Evolutionary conservation across 2,329 filamentous ascomycete genomes (phyloP).

Genomic region (Neofusicoccum umdonicola): DNA sequence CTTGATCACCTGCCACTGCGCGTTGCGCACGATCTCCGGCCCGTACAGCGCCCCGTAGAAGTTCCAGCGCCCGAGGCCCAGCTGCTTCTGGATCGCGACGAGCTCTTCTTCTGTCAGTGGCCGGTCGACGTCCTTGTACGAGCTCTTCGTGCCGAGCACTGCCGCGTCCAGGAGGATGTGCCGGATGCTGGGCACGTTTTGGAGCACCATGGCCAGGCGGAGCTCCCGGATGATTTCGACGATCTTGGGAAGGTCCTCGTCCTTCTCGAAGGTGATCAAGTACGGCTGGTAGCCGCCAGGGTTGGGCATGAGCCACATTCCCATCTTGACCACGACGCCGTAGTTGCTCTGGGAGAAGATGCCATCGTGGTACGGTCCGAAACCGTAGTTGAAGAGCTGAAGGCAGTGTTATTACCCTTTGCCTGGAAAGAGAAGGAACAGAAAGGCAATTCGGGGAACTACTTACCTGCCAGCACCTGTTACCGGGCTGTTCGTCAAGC

Average conservation of each 20-base stretch:
- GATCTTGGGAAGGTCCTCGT: conserved; percentile 49
- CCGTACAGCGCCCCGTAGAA: conserved; percentile 45
- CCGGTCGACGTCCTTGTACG: conserved; percentile 26
- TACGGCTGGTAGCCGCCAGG: conserved; percentile 49
- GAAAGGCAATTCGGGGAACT: background rate
- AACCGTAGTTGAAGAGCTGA: conserved; percentile 34
- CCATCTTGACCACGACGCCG: conserved; percentile 49
- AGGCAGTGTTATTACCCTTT: background rate
- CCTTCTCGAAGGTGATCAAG: conserved; percentile 46
- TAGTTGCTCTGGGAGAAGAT: conserved; percentile 37
- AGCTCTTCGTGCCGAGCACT: conserved; percentile 38
- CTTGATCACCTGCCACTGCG: conserved; percentile 36
- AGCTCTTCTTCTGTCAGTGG: conserved; percentile 42
- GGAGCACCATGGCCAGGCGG: conserved; percentile 39
- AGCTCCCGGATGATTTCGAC: conserved; percentile 51
- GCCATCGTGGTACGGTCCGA: conserved; percentile 37
- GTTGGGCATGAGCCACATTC: conserved; percentile 54
- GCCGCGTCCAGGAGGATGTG: conserved; percentile 43
- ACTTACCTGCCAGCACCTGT: conserved; percentile 26
- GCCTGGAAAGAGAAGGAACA: background rate
- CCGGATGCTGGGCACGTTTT: conserved; percentile 45
- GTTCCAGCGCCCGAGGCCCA: conserved; percentile 46
- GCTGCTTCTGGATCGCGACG: conserved; percentile 41
- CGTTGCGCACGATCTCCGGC: conserved; percentile 25
- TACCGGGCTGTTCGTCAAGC: conserved; percentile 20